Evolutionary conservation across 768 basidiomycete genomes (phyloP).

Genomic region (Xerocomellus dryophilus): DNA sequence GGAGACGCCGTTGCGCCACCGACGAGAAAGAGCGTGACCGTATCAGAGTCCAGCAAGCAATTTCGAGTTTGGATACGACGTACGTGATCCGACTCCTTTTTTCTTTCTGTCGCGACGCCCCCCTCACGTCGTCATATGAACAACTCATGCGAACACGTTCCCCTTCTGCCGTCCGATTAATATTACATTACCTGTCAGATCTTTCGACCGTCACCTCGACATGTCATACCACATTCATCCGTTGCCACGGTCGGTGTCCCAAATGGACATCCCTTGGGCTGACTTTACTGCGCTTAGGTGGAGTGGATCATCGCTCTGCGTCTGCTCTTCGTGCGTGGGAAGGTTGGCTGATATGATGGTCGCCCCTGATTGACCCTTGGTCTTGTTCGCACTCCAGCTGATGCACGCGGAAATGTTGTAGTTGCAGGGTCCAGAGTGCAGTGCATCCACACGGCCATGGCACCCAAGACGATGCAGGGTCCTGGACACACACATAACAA

Average conservation of each 20-base stretch:
- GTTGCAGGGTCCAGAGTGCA: slow-evolving; percentile 25
- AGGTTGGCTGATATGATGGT: neutral
- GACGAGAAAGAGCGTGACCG: neutral
- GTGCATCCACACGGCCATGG: slow-evolving; percentile 25
- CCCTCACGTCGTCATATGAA: neutral
- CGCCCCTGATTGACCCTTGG: slow-evolving; percentile 14
- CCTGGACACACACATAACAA: slow-evolving; percentile 13
- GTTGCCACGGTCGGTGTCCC: neutral
- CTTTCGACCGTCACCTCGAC: slow-evolving; percentile 9
- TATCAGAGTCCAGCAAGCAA: neutral
- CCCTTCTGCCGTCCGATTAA: neutral
- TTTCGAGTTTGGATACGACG: neutral
- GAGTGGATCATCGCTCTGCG: neutral
- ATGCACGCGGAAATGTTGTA: slow-evolving; percentile 11
- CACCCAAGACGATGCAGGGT: slow-evolving; percentile 24
- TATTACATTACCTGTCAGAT: slow-evolving; percentile 19
- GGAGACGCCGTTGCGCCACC: neutral
- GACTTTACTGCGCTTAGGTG: neutral
- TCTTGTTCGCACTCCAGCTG: slow-evolving; percentile 1
- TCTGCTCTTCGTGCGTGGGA: neutral
- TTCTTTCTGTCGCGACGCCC: neutral
- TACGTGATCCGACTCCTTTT: neutral
- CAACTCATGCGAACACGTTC: slow-evolving; percentile 4
- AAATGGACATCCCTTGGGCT: neutral
- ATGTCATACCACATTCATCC: slow-evolving; percentile 12